A percentile compares a stretch with the other conserved stretches of the same genome.
Evolutionary conservation across 164 flowering plant genomes (phyloP).

Genomic region (Annona squamosa): DNA sequence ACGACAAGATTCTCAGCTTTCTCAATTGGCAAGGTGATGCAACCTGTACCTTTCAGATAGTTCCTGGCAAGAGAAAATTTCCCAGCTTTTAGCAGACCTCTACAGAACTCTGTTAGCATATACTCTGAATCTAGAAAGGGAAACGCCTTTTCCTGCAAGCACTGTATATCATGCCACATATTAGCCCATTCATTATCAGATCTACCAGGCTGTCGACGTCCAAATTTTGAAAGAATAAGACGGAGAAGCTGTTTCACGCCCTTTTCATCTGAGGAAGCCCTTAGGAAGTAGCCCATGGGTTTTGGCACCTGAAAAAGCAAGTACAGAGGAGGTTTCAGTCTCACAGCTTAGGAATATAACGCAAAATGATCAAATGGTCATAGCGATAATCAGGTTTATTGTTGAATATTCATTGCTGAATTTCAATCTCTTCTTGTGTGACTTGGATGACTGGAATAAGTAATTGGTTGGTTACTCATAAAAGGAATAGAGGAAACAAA

Average conservation of each 20-base stretch:
- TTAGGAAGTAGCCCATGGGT: conserved; percentile 63
- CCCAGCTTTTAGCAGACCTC: conserved; percentile 94
- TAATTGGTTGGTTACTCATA: neutral
- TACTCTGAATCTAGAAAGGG: conserved; percentile 84
- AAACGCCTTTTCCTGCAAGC: conserved; percentile 81
- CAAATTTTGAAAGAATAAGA: conserved; percentile 91
- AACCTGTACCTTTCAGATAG: conserved; percentile 74
- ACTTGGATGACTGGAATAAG: neutral
- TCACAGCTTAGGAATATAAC: neutral
- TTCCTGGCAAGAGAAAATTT: conserved; percentile 93
- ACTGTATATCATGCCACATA: conserved; percentile 94
- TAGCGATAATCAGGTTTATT: neutral
- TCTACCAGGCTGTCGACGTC: conserved; percentile 73
- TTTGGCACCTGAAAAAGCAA: conserved; percentile 73
- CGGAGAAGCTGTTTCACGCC: conserved; percentile 92
- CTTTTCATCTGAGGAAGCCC: conserved; percentile 68
- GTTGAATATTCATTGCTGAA: neutral
- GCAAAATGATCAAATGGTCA: neutral
- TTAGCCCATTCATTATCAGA: conserved; percentile 93
- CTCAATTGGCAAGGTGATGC: conserved; percentile 62
- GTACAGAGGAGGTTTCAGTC: neutral
- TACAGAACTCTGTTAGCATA: conserved; percentile 81
- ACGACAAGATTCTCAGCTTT: conserved; percentile 89
- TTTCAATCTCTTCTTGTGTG: neutral
- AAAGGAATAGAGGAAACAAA: neutral